phyloP scores from a whole-genome alignment of 1,139 yeast species.

The Hemisphaericaspora subhashii region DNA sequence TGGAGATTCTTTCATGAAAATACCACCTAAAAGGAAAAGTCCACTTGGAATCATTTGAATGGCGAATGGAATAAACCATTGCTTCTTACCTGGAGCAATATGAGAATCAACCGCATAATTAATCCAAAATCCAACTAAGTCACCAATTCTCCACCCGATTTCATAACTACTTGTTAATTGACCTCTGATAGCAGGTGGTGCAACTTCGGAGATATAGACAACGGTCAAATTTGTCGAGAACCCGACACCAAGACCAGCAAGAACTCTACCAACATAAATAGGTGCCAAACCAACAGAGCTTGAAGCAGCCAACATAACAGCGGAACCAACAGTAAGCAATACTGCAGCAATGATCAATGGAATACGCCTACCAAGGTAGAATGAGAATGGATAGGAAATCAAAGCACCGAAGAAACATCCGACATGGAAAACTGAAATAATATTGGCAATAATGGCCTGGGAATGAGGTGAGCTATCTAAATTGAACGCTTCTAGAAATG shows the following conservation, averaged over 20 bases:
- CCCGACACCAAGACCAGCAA: constrained; percentile 44
- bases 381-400: constrained; percentile 39
- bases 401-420: constrained; percentile 48
- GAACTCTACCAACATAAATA: constrained; percentile 42
- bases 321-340: constrained; percentile 40
- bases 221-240: constrained; percentile 43
- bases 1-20: constrained; percentile 41
- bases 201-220: constrained; percentile 40
- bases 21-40: constrained; percentile 34
- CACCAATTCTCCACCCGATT: constrained; percentile 47
- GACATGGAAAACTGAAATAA: constrained; percentile 45
- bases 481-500: constrained; percentile 37
- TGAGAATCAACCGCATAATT: constrained; percentile 40
- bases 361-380: constrained; percentile 36
- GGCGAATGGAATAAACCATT: constrained; percentile 48
- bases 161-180: constrained; percentile 39
- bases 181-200: constrained; percentile 45
- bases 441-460: constrained; percentile 30
- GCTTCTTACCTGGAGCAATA: constrained; percentile 27
- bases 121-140: constrained; percentile 46
- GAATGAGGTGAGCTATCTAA: constrained; percentile 27
- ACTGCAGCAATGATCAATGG: constrained; percentile 36
- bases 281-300: constrained; percentile 34
- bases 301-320: constrained; percentile 39
- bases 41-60: constrained; percentile 45